Evolutionary conservation across 176 grass and related monocot genomes (phyloP), one percentile per base, ranked within the genome.

Genomic region (Phyllostachys edulis): DNA sequence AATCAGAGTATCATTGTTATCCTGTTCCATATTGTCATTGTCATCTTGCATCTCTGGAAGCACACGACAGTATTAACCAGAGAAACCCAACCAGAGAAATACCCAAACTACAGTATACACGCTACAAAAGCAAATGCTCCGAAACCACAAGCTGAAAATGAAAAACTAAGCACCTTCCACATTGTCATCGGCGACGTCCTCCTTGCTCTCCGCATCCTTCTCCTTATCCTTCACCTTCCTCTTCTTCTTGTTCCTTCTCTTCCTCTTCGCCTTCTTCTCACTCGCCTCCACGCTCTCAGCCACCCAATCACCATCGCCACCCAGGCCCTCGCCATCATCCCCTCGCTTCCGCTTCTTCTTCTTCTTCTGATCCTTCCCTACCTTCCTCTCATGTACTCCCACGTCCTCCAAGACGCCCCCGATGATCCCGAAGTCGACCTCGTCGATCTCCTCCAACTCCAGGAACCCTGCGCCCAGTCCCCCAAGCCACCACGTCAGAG

Each of bases 391-490:
- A 7, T 40, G 50, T 69, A 15, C 68, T 71, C 63, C 88, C 50
- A 85, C 18, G 10, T 79, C 77, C 36, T 76, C 85, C 39, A 63
- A 16, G 46, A 51, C 39, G 66, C 85, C 79, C 6, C 88, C 91
- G 2, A 95, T 56, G 39, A 96, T 85, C 21, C 86, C 88, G 50
- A 85, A 96, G 14, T 94, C 89, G 0, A 85, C 88, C 77, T 93
- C 96, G 71, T 99, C 96, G 37, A 99, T 92, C 81, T 99, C 96
- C 81, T 99, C 96, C 63, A 99, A 61, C 66, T 90, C 91, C 57
- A 99, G 87, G 81, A 99, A 99, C 21, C 96, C 93, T 98, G 79
- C 34, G 39, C 76, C 57, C 9, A 84, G 71, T 9, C 71, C 12
- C 15, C 20, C 57, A 69, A 46, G 14, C 14, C n/a, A n/a, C 52